These are phyloP conservation scores for Syncephalastrum racemosum DNA, from an alignment of 371 early-diverging fungal species.

Conservation along the genomic window DNA sequence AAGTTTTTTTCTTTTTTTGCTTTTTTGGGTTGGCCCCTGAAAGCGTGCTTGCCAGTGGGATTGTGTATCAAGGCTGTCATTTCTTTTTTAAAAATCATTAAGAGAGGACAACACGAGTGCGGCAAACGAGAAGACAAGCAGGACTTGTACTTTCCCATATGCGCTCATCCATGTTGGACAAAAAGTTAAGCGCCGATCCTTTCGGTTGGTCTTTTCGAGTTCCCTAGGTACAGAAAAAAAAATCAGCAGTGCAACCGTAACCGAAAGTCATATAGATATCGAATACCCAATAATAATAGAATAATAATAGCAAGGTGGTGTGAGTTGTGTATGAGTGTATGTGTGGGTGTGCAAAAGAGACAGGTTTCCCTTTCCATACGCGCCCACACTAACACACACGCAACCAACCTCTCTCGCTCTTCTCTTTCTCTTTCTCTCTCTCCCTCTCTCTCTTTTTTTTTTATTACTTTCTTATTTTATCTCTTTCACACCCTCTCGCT, in stretches of 20 bases:
- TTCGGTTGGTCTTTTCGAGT: neutral
- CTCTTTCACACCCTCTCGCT: conserved; percentile 9
- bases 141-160: conserved; percentile 1
- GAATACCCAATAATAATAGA: conserved; percentile 3
- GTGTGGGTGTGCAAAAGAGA: conserved; percentile 5
- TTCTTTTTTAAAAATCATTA: conserved; percentile 6
- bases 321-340: no score
- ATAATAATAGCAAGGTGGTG: neutral
- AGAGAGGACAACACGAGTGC: conserved; percentile 1
- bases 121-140: no score
- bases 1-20: neutral
- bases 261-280: no score
- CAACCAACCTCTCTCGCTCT: conserved; percentile 7
- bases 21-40: neutral
- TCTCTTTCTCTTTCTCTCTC: conserved; percentile 1
- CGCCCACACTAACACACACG: conserved; percentile 4
- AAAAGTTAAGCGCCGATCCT: neutral
- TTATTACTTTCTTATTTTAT: conserved; percentile 8
- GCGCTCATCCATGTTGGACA: neutral
- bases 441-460: conserved; percentile 11
- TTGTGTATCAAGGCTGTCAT: conserved; percentile 1
- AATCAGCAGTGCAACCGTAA: neutral
- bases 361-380: conserved; percentile 5
- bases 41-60: conserved; percentile 2
- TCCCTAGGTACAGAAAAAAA: conserved; percentile 3